A percentile compares a stretch with the other conserved stretches of the same genome.
Evolutionary conservation across 2,329 filamentous ascomycete species (phyloP).

Genomic region (Epichloe bromicola): DNA sequence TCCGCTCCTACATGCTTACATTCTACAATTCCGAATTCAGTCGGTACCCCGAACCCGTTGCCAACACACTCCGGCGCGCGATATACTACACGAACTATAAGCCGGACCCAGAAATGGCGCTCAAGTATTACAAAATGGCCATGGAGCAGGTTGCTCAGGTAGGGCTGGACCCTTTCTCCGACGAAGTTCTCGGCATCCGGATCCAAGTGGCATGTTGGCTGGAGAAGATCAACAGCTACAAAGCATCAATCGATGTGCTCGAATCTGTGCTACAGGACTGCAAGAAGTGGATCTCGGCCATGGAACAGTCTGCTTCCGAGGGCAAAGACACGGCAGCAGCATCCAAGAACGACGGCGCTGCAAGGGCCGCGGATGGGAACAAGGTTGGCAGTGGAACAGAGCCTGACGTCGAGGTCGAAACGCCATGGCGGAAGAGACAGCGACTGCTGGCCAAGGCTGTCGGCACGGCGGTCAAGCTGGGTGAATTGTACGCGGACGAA

Average conservation of each 20-base stretch:
- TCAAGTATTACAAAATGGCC: conserved; percentile 74
- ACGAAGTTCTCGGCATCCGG: conserved; percentile 82
- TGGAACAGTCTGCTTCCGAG: conserved; percentile 37
- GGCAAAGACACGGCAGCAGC: conserved; percentile 27
- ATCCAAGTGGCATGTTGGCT: conserved; percentile 70
- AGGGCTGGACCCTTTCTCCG: conserved; percentile 75
- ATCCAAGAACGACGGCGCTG: background rate
- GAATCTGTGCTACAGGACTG: conserved; percentile 65
- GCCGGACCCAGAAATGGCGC: conserved; percentile 60
- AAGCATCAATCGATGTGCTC: conserved; percentile 61
- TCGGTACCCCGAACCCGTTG: conserved; percentile 54
- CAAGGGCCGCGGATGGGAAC: conserved; percentile 9
- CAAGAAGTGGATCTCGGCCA: conserved; percentile 42
- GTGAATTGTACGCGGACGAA: conserved; percentile 65
- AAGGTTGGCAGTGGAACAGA: background rate
- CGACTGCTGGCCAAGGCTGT: conserved; percentile 62
- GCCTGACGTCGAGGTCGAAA: conserved; percentile 23
- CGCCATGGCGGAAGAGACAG: conserved; percentile 44
- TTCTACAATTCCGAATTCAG: conserved; percentile 44
- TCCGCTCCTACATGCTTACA: conserved; percentile 36
- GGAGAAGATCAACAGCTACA: conserved; percentile 60
- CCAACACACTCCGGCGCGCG: conserved; percentile 67
- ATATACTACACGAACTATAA: conserved; percentile 75
- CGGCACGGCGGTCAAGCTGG: conserved; percentile 69
- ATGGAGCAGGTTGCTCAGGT: conserved; percentile 59